phyloP scores from a whole-genome alignment of 768 basidiomycete species.

The Lentinus tigrinus region DNA sequence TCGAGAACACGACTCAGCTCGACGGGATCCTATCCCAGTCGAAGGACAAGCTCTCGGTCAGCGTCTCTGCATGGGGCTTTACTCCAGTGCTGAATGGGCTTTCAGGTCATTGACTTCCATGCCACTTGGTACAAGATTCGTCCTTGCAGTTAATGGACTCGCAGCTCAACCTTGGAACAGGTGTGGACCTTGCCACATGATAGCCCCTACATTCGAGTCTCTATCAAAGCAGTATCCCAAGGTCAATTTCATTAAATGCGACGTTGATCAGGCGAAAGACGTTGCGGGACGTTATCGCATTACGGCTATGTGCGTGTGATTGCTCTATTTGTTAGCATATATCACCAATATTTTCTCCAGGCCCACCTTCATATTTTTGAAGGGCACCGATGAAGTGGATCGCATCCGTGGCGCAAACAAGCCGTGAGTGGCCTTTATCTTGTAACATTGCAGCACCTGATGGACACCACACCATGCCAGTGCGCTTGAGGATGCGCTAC shows the following conservation, averaged over 20 bases:
- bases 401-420: slow-evolving; percentile 71
- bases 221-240: slow-evolving; percentile 65
- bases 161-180: slow-evolving; percentile 35
- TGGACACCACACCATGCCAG: slow-evolving; percentile 34
- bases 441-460: neutral
- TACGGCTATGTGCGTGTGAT: slow-evolving; percentile 62
- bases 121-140: slow-evolving; percentile 64
- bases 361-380: slow-evolving; percentile 84
- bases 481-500: slow-evolving; percentile 57
- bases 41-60: slow-evolving; percentile 64
- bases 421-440: slow-evolving; percentile 40
- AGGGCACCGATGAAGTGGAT: slow-evolving; percentile 64
- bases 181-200: slow-evolving; percentile 86
- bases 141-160: neutral
- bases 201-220: slow-evolving; percentile 73
- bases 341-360: slow-evolving; percentile 33
- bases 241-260: slow-evolving; percentile 84
- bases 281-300: slow-evolving; percentile 64
- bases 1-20: slow-evolving; percentile 64
- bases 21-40: slow-evolving; percentile 56
- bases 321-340: neutral
- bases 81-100: neutral
- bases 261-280: slow-evolving; percentile 70
- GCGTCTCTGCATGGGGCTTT: slow-evolving; percentile 12
- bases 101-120: slow-evolving; percentile 83